A percentile compares a stretch with the other conserved stretches of the same genome.
These are phyloP conservation scores for Yamadazyma paraphyllophila DNA, from an alignment of 805 yeast genomes.

Conservation along the genomic window DNA sequence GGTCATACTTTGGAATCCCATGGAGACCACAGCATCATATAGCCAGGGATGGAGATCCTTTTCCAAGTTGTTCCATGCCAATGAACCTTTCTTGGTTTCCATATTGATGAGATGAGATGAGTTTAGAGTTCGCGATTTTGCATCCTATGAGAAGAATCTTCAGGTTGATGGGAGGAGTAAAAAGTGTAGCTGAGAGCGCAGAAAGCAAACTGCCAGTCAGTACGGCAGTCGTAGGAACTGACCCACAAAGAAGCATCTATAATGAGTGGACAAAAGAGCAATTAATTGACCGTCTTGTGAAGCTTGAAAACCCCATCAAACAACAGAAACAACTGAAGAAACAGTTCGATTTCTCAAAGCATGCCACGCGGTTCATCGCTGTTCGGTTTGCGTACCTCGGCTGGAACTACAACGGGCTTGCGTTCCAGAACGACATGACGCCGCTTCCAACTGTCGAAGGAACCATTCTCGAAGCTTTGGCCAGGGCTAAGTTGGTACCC, in stretches of 20 bases:
- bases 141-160: constrained; percentile 3
- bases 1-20: constrained; percentile 83
- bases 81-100: constrained; percentile 37
- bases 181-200: not conserved
- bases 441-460: constrained; percentile 87
- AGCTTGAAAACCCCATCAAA: constrained; percentile 45
- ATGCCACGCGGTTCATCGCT: constrained; percentile 68
- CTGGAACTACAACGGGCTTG: constrained; percentile 92
- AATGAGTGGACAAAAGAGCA: constrained; percentile 64
- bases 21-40: constrained; percentile 61
- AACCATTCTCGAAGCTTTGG: constrained; percentile 67
- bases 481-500: constrained; percentile 62
- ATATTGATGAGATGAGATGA: constrained; percentile 10
- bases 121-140: constrained; percentile 1
- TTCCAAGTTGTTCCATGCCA: constrained; percentile 59
- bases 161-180: not conserved
- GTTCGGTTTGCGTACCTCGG: constrained; percentile 85
- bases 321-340: constrained; percentile 25
- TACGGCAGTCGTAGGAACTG: not conserved
- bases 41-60: constrained; percentile 68
- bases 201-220: not conserved
- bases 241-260: constrained; percentile 28
- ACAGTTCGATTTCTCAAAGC: constrained; percentile 65
- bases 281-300: constrained; percentile 53
- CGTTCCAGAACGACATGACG: constrained; percentile 72